phyloP scores from a whole-genome alignment of 2,329 filamentous ascomycete species.

The Xylariaceae sp. region DNA sequence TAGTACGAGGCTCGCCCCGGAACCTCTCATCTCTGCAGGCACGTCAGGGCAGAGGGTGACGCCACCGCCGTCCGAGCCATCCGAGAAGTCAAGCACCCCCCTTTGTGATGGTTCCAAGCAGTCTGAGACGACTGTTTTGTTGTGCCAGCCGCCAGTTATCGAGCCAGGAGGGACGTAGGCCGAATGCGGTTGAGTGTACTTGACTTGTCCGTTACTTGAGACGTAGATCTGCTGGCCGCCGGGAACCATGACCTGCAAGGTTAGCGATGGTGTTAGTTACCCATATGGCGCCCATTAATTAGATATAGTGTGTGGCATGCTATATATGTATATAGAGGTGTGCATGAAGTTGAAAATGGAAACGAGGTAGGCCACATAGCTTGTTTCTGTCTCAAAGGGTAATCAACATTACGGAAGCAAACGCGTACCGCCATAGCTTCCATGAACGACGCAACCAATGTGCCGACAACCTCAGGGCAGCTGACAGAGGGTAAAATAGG shows the following conservation, averaged over 20 bases:
- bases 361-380: too few relatives aligned
- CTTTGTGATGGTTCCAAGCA: conserved; percentile 28
- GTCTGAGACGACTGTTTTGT: conserved; percentile 35
- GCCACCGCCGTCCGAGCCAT: conserved; percentile 38
- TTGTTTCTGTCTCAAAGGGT: too few relatives aligned
- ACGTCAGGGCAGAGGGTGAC: conserved; percentile 37
- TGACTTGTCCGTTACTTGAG: conserved; percentile 55
- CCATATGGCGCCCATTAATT: not conserved
- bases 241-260: conserved; percentile 57
- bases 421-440: conserved; percentile 35
- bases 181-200: conserved; percentile 63
- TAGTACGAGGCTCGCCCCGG: conserved; percentile 35
- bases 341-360: too few relatives aligned
- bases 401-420: not conserved
- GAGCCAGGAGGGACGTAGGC: conserved; percentile 57
- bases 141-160: conserved; percentile 54
- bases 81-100: conserved; percentile 36
- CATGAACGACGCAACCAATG: conserved; percentile 34
- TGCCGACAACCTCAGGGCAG: conserved; percentile 35
- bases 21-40: conserved; percentile 29
- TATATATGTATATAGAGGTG: not conserved
- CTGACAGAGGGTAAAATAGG: conserved; percentile 17
- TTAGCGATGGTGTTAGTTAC: not conserved
- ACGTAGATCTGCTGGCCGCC: conserved; percentile 69
- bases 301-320: not conserved